Base-by-base conservation (phyloP, 2,329 filamentous ascomycete species). In the Penicillium aurantiogriseum region DNA sequence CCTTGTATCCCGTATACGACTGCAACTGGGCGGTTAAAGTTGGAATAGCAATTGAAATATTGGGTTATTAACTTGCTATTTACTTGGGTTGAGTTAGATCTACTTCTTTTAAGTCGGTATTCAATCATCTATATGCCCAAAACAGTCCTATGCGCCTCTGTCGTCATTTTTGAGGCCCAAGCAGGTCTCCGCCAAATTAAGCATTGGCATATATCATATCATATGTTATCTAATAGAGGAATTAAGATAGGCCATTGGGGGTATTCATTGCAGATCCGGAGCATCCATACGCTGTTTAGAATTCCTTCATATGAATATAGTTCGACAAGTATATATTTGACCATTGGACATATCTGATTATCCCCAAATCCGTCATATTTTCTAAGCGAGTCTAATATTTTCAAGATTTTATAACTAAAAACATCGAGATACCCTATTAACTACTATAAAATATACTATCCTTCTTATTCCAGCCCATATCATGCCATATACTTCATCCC, bases 161-260 rank as follows among this genome's bases (percentile, higher is more conserved):
- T 57, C 56, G 56, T 57, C 56, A 57, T 57, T 21, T 33, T 39
- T 36, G 51, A 54, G 25, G 47, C 50, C 50, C 39, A 52, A 51
- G 27, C 48, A 51, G 42, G 29, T 36, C 39, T 31, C 50, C 17
- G 27, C 15, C 29, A 35, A 44, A n/a, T 43, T 45, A 52, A 52
- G 50, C 50, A 52, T 52, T 51, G 21, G 11, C 17, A 45, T 52
- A 25, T 45, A 25, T 27, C 17, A 33, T 33, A 31, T 33, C 27
- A 29, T 29, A 29, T 29, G 29, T 2, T 27, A 13, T 19, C 2
- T 23, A 29, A 25, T 4, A 25, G 17, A 8, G 21, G 17, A 21
- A 9, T 19, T 5, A n/a, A 17, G 13, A 25, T 25, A 25, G 27
- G 27, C 6, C 27, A 25, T 43, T 43, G 38, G n/a, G 5, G 29